phyloP scores from a whole-genome alignment of 148 eudicot genomes.

The Mesembryanthemum crystallinum region DNA sequence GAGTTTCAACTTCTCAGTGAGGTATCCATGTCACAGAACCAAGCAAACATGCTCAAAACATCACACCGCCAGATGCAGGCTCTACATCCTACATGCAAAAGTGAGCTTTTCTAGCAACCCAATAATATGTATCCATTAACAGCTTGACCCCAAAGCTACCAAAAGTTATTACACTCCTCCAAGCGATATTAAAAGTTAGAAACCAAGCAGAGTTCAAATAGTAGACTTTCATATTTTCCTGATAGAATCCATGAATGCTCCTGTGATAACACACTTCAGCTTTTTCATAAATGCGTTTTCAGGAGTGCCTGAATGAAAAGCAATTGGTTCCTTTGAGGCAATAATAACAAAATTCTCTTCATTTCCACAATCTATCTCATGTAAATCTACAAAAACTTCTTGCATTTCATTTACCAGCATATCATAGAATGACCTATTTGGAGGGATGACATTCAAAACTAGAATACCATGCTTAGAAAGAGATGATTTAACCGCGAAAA shows the following conservation, averaged over 20 bases:
- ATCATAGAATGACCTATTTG: conserved; percentile 42
- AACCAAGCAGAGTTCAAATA: not conserved
- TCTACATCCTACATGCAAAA: not conserved
- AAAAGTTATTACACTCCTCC: conserved; percentile 3
- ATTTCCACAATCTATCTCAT: conserved; percentile 64
- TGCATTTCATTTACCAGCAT: conserved; percentile 35
- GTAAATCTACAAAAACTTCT: conserved; percentile 49
- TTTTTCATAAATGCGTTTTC: conserved; percentile 38
- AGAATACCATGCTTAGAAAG: conserved; percentile 54
- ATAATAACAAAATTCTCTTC: conserved; percentile 65
- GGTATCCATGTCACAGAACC: not conserved
- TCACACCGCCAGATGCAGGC: not conserved
- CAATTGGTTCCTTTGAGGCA: conserved; percentile 40
- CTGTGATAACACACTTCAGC: conserved; percentile 49
- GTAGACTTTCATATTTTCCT: conserved; percentile 37
- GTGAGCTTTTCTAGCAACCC: not conserved
- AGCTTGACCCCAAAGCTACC: not conserved
- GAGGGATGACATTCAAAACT: conserved; percentile 67
- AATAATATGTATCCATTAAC: not conserved
- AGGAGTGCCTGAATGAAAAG: conserved; percentile 2
- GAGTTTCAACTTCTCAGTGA: not conserved
- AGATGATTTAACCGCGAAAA: conserved; percentile 43
- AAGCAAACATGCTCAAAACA: not conserved
- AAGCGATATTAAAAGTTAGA: not conserved
- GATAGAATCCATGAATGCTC: conserved; percentile 41